These are phyloP conservation scores for Penicillium atrosanguineum DNA, from an alignment of 495 filamentous ascomycete genomes.

Conservation along the genomic window DNA sequence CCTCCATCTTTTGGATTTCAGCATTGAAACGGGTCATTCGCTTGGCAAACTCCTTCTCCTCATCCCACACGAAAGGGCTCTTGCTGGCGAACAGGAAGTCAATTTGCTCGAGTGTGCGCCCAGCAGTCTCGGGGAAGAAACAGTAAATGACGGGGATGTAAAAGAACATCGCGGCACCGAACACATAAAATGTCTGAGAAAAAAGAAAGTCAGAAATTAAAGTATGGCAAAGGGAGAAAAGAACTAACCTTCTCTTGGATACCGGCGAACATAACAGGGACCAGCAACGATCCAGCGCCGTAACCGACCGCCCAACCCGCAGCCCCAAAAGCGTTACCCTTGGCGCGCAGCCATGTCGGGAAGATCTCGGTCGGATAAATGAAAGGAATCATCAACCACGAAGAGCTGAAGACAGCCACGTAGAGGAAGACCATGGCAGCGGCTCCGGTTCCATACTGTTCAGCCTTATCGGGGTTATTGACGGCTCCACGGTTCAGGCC, in stretches of 20 bases:
- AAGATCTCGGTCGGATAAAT: conserved; percentile 66
- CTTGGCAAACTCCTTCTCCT: conserved; percentile 13
- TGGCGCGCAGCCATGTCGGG: conserved; percentile 58
- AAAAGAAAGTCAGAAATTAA: conserved; percentile 1
- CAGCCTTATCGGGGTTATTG: conserved; percentile 27
- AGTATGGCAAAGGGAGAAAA: not conserved
- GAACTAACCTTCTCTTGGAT: conserved; percentile 39
- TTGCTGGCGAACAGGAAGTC: conserved; percentile 39
- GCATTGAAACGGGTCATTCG: conserved; percentile 11
- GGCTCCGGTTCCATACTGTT: conserved; percentile 44
- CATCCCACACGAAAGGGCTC: conserved; percentile 12
- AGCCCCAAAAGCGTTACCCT: conserved; percentile 64
- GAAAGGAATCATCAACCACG: conserved; percentile 60
- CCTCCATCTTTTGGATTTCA: conserved; percentile 11
- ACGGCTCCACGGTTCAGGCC: conserved; percentile 37
- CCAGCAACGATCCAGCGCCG: conserved; percentile 18
- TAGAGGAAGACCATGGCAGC: conserved; percentile 55
- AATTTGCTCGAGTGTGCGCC: conserved; percentile 43
- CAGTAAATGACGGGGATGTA: conserved; percentile 39
- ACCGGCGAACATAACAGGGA: conserved; percentile 36
- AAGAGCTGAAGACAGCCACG: conserved; percentile 42
- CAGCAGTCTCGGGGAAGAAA: conserved; percentile 43
- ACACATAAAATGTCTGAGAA: conserved; percentile 33
- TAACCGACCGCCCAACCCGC: conserved; percentile 51
- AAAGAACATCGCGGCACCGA: conserved; percentile 59